A percentile compares a stretch with the other conserved stretches of the same genome.
These are phyloP conservation scores for Picochlorum sp. DNA, from an alignment of 139 green algal species.

Conservation along the genomic window DNA sequence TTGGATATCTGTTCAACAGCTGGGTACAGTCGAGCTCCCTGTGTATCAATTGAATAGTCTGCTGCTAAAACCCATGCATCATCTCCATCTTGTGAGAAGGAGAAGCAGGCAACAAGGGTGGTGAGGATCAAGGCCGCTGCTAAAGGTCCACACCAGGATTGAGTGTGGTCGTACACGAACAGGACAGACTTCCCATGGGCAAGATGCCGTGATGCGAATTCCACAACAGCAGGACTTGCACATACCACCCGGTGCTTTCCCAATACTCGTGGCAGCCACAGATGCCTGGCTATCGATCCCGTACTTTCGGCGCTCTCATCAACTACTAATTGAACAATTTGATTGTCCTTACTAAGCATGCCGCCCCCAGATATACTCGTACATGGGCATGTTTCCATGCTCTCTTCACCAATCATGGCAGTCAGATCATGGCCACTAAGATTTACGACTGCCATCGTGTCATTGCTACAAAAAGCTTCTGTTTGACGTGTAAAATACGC, in stretches of 20 bases:
- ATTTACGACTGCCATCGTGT: not conserved
- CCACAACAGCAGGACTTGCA: slow-evolving; percentile 28
- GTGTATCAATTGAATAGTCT: not conserved
- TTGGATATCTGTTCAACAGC: not conserved
- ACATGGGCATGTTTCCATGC: not conserved
- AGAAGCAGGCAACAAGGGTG: no score
- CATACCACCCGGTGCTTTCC: slow-evolving; percentile 20
- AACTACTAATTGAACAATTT: not conserved
- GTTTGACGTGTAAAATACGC: no score
- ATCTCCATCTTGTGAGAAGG: no score
- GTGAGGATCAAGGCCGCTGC: not conserved
- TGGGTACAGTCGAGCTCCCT: not conserved
- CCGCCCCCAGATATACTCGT: not conserved
- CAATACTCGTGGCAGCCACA: not conserved
- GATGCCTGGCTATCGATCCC: not conserved
- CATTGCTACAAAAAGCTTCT: not conserved
- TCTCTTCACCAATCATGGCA: not conserved
- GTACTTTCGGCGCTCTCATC: not conserved
- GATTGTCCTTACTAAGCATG: not conserved
- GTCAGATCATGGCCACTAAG: not conserved
- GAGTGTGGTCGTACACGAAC: not conserved
- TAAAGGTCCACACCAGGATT: not conserved
- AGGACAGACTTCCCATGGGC: not conserved
- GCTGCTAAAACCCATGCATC: no score
- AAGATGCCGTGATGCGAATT: slow-evolving; percentile 37